phyloP scores from a whole-genome alignment of 208 protist species.

The Leishmania turanica region DNA sequence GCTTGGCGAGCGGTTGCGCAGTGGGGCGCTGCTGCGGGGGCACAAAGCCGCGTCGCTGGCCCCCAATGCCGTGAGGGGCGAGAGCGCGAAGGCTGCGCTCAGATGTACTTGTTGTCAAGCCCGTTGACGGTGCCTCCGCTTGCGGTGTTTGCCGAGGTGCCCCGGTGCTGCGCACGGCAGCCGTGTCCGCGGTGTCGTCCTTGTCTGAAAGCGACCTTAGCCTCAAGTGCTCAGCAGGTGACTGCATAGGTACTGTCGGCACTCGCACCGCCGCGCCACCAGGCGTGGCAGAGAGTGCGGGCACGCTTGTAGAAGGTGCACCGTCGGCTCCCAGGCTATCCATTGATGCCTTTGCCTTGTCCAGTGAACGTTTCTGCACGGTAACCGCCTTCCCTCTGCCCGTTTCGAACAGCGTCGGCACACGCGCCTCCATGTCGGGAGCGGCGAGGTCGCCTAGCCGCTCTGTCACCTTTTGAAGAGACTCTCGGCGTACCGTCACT shows the following conservation, averaged over 20 bases:
- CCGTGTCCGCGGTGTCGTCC: not conserved
- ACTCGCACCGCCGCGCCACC: constrained; percentile 40
- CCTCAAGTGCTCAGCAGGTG: constrained; percentile 1
- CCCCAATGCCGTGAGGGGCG: not conserved
- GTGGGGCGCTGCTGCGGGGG: constrained; percentile 22
- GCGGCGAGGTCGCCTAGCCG: not conserved
- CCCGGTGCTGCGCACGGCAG: not conserved
- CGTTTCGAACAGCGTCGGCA: constrained; percentile 40
- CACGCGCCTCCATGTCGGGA: not conserved
- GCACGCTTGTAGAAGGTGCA: not conserved
- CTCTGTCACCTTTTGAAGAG: constrained; percentile 19
- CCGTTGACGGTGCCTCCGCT: not conserved
- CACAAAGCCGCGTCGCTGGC: constrained; percentile 29
- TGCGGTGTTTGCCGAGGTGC: too few species aligned
- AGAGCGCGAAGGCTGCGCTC: not conserved
- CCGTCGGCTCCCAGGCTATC: not conserved
- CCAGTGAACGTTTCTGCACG: constrained; percentile 32
- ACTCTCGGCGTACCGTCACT: constrained; percentile 36
- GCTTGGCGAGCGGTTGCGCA: not conserved
- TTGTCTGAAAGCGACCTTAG: not conserved
- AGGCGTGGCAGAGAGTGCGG: constrained; percentile 52
- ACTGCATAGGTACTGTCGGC: constrained; percentile 23
- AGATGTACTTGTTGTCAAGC: not conserved
- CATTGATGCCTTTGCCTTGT: constrained; percentile 10
- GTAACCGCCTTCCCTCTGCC: constrained; percentile 34